Evolutionary conservation across 345 rosid species (phyloP).

Genomic region (Citrus mangshanensis): DNA sequence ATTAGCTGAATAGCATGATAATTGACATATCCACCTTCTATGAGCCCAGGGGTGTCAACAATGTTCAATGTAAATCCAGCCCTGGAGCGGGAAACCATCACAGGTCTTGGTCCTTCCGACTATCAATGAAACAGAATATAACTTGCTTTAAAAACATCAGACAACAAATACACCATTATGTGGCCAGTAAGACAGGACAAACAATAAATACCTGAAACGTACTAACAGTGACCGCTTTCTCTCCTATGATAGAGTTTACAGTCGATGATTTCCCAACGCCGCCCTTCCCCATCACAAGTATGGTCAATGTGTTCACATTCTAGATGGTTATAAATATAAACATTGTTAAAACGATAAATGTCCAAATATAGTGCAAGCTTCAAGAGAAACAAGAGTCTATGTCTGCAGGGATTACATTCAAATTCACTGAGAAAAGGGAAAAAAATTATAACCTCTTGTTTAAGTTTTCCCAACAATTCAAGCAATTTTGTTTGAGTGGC

Average conservation of each 20-base stretch:
- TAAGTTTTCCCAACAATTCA: conserved; percentile 64
- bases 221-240: conserved; percentile 65
- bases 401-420: neutral
- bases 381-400: neutral
- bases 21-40: conserved; percentile 86
- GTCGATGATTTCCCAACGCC: conserved; percentile 90
- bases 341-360: conserved; percentile 5
- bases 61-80: conserved; percentile 77
- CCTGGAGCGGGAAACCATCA: conserved; percentile 70
- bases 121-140: conserved; percentile 12
- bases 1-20: conserved; percentile 68
- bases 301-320: conserved; percentile 65
- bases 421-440: neutral
- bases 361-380: neutral
- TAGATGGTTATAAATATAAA: conserved; percentile 15
- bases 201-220: conserved; percentile 59
- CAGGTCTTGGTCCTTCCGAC: conserved; percentile 70
- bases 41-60: conserved; percentile 79
- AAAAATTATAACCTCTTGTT: conserved; percentile 55
- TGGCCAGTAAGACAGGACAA: neutral
- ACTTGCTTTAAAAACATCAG: neutral
- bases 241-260: conserved; percentile 75
- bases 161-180: neutral
- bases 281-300: conserved; percentile 91
- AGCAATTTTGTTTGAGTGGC: conserved; percentile 71